These are phyloP conservation scores for Leersia perrieri DNA, from an alignment of 176 grass and related monocot genomes.

Conservation along the genomic window DNA sequence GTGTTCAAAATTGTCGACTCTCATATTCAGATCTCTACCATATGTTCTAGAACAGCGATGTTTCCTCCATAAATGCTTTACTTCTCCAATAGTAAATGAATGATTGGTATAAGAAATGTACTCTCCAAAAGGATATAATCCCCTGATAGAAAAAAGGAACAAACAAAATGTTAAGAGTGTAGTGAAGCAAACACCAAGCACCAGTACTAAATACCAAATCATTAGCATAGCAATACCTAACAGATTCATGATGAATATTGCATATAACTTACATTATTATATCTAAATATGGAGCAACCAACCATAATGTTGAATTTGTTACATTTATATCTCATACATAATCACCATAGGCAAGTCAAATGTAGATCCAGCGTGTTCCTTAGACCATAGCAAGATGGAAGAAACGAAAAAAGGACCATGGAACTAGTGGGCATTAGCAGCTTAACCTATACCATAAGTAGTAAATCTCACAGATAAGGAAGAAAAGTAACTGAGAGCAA, in stretches of 20 bases:
- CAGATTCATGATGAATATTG: neutral
- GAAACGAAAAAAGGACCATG: too few species aligned
- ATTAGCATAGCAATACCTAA: neutral
- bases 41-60: conserved; percentile 63
- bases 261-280: neutral
- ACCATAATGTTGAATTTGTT: neutral
- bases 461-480: conserved; percentile 30
- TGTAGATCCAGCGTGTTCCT: neutral
- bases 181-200: neutral
- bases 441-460: too few species aligned
- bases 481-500: conserved; percentile 45
- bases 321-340: neutral
- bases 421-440: too few species aligned
- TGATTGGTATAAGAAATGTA: conserved; percentile 83
- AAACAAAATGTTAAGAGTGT: conserved; percentile 20
- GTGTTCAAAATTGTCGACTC: conserved; percentile 81
- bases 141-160: conserved; percentile 39
- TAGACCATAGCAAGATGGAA: too few species aligned
- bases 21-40: conserved; percentile 65
- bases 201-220: neutral
- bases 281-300: neutral
- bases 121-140: conserved; percentile 74
- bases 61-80: conserved; percentile 98
- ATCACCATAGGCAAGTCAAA: neutral
- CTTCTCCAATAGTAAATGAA: conserved; percentile 71